phyloP scores from a whole-genome alignment of 805 yeast species.

The Yarrowia sp. region DNA sequence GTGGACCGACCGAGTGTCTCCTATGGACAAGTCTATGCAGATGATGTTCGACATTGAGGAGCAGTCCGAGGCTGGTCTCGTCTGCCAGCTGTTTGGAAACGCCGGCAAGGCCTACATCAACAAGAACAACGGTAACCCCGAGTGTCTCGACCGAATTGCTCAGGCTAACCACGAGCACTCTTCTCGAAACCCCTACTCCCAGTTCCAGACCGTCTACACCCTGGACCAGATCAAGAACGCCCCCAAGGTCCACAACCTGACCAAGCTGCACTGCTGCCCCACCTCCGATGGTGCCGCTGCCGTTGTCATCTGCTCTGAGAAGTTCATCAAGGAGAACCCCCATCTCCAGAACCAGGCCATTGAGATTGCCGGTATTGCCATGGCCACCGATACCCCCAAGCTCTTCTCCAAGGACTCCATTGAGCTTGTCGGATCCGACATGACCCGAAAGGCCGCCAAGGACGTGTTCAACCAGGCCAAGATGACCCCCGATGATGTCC shows the following conservation, averaged over 20 bases:
- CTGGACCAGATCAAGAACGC: slow-evolving; percentile 45
- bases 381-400: slow-evolving; percentile 43
- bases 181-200: slow-evolving; percentile 45
- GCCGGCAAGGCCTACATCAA: slow-evolving; percentile 44
- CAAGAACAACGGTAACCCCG: slow-evolving; percentile 42
- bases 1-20: slow-evolving; percentile 44
- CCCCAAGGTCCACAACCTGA: slow-evolving; percentile 43
- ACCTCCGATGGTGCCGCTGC: slow-evolving; percentile 47
- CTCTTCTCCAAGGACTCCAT: slow-evolving; percentile 43
- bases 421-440: slow-evolving; percentile 44
- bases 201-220: slow-evolving; percentile 44
- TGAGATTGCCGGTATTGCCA: slow-evolving; percentile 45
- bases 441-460: slow-evolving; percentile 44
- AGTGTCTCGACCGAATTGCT: slow-evolving; percentile 43
- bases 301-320: slow-evolving; percentile 44
- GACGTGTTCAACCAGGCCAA: slow-evolving; percentile 41
- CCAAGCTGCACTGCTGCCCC: slow-evolving; percentile 46
- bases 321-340: slow-evolving; percentile 43
- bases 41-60: slow-evolving; percentile 43
- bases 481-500: slow-evolving; percentile 44
- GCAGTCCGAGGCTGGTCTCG: slow-evolving; percentile 41
- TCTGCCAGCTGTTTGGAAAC: slow-evolving; percentile 45
- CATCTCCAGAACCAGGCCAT: slow-evolving; percentile 43
- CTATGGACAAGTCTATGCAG: slow-evolving; percentile 41
- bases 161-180: slow-evolving; percentile 45